Base-by-base conservation (phyloP, 2,329 filamentous ascomycete genomes). In the Penicillium occitanis region DNA sequence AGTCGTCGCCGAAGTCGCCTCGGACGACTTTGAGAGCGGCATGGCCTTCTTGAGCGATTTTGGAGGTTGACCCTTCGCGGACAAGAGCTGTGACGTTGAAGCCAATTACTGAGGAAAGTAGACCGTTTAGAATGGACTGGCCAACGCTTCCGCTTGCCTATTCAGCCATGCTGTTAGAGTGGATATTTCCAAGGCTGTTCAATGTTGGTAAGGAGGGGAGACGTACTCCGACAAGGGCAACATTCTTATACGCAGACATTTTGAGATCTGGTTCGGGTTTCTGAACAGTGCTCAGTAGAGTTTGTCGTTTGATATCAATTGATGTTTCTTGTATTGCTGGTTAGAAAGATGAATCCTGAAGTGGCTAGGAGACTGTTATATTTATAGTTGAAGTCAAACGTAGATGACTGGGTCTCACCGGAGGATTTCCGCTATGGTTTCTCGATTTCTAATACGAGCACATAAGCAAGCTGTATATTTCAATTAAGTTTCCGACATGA, bases 201-300 rank as follows among this genome's bases (percentile, higher is more conserved):
- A 14, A 4, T 10, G 28, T 55, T 17, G n/a, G 6, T 19, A 3
- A 33, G 8, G 8, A 14, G 14, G 25, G 10, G 48, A 30, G 13
- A 28, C 58, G 50, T 57, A 65, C 64, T 33, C 64, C 64, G 33
- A 65, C 64, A 50, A 65, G 64, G 10, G n/a, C 57, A 30, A 65
- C 22, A 11, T 61, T 61, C 42, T 48, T 61, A 19, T 57, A 61
- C 13, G 55, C n/a, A 7, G 64, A 37, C 64, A 65, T 65, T 22
- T 57, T 33, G 51, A 25, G 17, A 30, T 33, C 14, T n/a, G 50
- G 4, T 33, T 33, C 50, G 5, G 8, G 17, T 3, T n/a, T n/a
- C 7, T 33, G 8, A 35, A 17, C 6, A 5, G 14, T 55, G 14
- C 28, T 35, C 0, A 11, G 7, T 17, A n/a, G 6, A 11, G 7